These are phyloP conservation scores for Helianthus annuus DNA, from an alignment of 129 eudicot species.

Conservation along the genomic window HanXRQr2.0-SUNRISE NC_035433.2:98373069-98373568, in stretches of 20 bases:
- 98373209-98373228: not conserved
- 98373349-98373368: no score
- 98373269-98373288: no score
- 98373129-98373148: no score
- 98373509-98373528: not conserved
- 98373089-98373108: slow-evolving; percentile 72
- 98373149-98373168: no score
- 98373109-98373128: slow-evolving; percentile 53
- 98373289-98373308: no score
- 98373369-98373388: no score
- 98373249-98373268: not conserved
- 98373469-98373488: not conserved
- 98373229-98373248: not conserved
- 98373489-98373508: not conserved
- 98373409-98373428: not conserved
- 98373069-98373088: slow-evolving; percentile 79
- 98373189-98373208: slow-evolving; percentile 28
- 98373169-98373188: slow-evolving; percentile 7
- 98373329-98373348: no score
- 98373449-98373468: not conserved
- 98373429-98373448: not conserved
- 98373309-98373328: no score
- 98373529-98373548: no score
- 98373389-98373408: no score
- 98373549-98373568: no score